These are phyloP conservation scores for barley (Hordeum vulgare) DNA, from an alignment of 176 grass and related monocot genomes.

Conservation along the genomic window MorexV3_pseudomolecules_assembly NC_058519.1:133602037-133602536, in stretches of 20 bases:
- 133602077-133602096: constrained; percentile 86
- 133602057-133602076: constrained; percentile 75
- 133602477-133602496: not conserved
- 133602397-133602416: constrained; percentile 1
- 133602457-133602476: constrained; percentile 15
- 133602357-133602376: constrained; percentile 24
- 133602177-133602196: no score
- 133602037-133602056: constrained; percentile 26
- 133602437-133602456: constrained; percentile 19
- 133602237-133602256: not conserved
- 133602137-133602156: not conserved
- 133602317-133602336: not conserved
- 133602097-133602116: constrained; percentile 40
- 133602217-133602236: not conserved
- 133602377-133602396: constrained; percentile 6
- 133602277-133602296: not conserved
- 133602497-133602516: not conserved
- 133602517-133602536: not conserved
- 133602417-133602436: not conserved
- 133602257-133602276: not conserved
- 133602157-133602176: not conserved
- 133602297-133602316: not conserved
- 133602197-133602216: no score
- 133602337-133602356: not conserved
- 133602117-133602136: constrained; percentile 5